A percentile compares a stretch with the other conserved stretches of the same genome.
These are phyloP conservation scores for Micractinium sp. DNA, from an alignment of 139 green algal genomes.

Conservation along the genomic window DNA sequence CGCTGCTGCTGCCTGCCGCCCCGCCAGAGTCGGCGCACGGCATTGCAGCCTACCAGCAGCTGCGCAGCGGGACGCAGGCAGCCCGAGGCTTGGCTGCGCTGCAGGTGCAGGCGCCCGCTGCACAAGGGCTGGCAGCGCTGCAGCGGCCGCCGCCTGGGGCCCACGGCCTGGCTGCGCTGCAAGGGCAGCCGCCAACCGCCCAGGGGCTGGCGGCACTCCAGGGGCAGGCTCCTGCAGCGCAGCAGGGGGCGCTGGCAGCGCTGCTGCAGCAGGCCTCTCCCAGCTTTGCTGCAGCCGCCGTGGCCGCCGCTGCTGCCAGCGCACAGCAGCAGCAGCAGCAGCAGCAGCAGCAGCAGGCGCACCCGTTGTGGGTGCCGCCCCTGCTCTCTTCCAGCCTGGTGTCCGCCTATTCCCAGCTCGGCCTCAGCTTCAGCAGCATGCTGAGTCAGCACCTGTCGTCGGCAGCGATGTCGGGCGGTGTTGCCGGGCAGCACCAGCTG, in stretches of 20 bases:
- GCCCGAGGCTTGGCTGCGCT: background rate
- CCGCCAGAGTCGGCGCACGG: background rate
- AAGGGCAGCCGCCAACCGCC: background rate
- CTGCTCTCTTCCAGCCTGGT: background rate
- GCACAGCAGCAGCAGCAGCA: background rate
- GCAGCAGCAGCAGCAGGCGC: background rate
- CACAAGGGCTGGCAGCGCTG: background rate
- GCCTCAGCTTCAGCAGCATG: background rate
- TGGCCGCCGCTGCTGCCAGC: background rate
- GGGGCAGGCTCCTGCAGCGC: background rate
- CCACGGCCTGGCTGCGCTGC: background rate
- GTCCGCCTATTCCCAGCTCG: background rate
- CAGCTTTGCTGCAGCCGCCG: background rate
- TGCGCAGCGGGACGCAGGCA: background rate
- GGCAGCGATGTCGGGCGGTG: background rate
- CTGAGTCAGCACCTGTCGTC: background rate
- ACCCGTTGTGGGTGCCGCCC: background rate
- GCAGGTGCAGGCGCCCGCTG: background rate
- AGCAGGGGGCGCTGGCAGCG: background rate
- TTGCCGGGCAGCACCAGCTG: background rate
- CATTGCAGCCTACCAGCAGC: slow-evolving; percentile 3
- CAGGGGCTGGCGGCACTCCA: background rate
- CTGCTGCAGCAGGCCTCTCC: background rate
- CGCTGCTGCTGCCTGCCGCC: background rate
- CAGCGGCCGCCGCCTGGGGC: background rate